These are phyloP conservation scores for Rhizophagus clarus DNA, from an alignment of 192 early-diverging fungal species.

Conservation along the genomic window DNA sequence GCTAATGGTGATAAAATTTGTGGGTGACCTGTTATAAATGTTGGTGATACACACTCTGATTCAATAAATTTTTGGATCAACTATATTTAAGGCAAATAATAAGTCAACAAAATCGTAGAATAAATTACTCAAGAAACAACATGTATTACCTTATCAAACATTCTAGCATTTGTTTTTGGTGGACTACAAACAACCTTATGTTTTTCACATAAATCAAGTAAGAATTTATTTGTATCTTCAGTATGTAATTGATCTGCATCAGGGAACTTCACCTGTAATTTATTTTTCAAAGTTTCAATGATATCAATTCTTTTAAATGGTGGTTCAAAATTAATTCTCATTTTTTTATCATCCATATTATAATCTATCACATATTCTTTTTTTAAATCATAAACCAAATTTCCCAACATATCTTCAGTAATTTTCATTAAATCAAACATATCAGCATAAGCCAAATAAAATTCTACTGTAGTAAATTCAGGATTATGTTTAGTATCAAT, in stretches of 20 bases:
- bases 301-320: conserved; percentile 95
- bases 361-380: conserved; percentile 92
- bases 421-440: conserved; percentile 95
- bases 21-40: conserved; percentile 96
- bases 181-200: conserved; percentile 92
- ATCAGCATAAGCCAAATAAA: conserved; percentile 99
- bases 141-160: conserved; percentile 80
- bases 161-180: conserved; percentile 87
- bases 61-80: conserved; percentile 82
- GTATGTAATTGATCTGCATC: conserved; percentile 77
- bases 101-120: conserved; percentile 36
- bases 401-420: conserved; percentile 77
- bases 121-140: neutral
- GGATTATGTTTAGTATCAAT: conserved; percentile 99
- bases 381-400: conserved; percentile 92
- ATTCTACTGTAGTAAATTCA: conserved; percentile 99
- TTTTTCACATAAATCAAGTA: conserved; percentile 91
- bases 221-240: conserved; percentile 83
- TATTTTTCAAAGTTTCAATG: conserved; percentile 89
- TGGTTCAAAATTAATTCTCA: conserved; percentile 91
- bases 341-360: conserved; percentile 80
- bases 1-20: conserved; percentile 98
- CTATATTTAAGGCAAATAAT: conserved; percentile 38
- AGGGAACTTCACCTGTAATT: conserved; percentile 91
- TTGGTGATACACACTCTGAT: conserved; percentile 77